Percentiles rank a stretch among this genome's conserved stretches.
Evolutionary conservation across 2,329 filamentous ascomycete species (phyloP).

Genomic region (Apiospora sp.): DNA sequence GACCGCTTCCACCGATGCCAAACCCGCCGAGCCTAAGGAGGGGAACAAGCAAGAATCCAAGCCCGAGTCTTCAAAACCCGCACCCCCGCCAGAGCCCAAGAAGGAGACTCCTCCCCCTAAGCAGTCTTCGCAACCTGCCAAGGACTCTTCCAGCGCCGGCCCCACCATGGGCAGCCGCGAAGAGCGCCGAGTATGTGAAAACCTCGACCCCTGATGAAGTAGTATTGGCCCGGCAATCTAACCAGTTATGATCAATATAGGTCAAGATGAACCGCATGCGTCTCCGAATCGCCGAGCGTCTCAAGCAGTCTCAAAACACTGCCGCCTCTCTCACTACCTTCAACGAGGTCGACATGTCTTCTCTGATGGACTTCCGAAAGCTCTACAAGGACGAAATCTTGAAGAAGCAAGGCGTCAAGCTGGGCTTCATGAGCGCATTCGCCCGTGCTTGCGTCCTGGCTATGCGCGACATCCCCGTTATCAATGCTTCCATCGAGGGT

Average conservation of each 20-base stretch:
- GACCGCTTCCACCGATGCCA: constrained; percentile 37
- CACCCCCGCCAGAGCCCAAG: constrained; percentile 48
- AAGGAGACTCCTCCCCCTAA: constrained; percentile 45
- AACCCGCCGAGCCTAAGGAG: constrained; percentile 53
- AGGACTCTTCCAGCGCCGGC: constrained; percentile 40
- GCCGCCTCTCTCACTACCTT: constrained; percentile 97
- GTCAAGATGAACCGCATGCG: constrained; percentile 99
- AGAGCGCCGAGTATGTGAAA: constrained; percentile 80
- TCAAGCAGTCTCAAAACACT: constrained; percentile 99
- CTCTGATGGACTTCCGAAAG: constrained; percentile 95
- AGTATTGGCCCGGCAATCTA: not conserved
- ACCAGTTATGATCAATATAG: constrained; percentile 51
- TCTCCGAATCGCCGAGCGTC: constrained; percentile 92
- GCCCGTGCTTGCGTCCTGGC: constrained; percentile 88
- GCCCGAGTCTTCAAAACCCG: constrained; percentile 46
- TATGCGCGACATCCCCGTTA: constrained; percentile 92
- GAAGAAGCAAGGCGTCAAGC: constrained; percentile 96
- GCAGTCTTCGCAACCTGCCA: constrained; percentile 48
- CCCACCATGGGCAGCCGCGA: constrained; percentile 75
- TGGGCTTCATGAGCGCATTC: constrained; percentile 99
- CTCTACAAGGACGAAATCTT: constrained; percentile 95
- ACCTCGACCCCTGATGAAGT: not conserved
- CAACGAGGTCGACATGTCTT: constrained; percentile 99
- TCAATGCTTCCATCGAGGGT: constrained; percentile 97
- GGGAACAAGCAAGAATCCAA: constrained; percentile 46